phyloP scores from a whole-genome alignment of 768 basidiomycete genomes.

The Kwoniella bestiolae region DNA sequence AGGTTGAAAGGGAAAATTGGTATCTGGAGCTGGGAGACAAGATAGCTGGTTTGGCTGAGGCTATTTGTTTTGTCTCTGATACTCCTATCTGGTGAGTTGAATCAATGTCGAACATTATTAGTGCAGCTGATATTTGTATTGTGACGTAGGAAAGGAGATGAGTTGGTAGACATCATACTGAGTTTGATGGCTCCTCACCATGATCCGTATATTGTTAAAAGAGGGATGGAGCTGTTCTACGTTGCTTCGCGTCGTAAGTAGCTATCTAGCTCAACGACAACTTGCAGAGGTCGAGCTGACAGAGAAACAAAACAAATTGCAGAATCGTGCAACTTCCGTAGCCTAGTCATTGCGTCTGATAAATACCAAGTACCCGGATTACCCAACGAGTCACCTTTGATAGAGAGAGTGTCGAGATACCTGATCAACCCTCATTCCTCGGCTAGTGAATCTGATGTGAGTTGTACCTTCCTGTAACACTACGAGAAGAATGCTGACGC shows the following conservation, averaged over 20 bases:
- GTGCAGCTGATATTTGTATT: neutral
- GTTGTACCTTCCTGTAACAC: neutral
- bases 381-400: constrained; percentile 27
- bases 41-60: constrained; percentile 19
- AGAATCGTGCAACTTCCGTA: constrained; percentile 24
- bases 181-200: neutral
- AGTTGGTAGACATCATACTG: constrained; percentile 30
- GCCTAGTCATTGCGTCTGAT: constrained; percentile 23
- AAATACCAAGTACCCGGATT: constrained; percentile 4
- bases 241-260: constrained; percentile 32
- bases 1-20: constrained; percentile 4
- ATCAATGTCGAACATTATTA: neutral
- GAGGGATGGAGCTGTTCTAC: constrained; percentile 34
- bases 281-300: neutral
- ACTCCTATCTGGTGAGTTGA: constrained; percentile 24
- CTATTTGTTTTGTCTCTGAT: constrained; percentile 19
- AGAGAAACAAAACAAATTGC: too few species aligned
- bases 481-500: neutral
- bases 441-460: constrained; percentile 1
- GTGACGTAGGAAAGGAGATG: constrained; percentile 26
- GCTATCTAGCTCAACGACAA: neutral
- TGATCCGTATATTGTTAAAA: neutral
- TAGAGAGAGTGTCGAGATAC: constrained; percentile 30
- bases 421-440: constrained; percentile 14
- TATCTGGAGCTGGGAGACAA: constrained; percentile 15